phyloP scores from a whole-genome alignment of 345 rosid species.

The Citrus cavaleriei region DNA sequence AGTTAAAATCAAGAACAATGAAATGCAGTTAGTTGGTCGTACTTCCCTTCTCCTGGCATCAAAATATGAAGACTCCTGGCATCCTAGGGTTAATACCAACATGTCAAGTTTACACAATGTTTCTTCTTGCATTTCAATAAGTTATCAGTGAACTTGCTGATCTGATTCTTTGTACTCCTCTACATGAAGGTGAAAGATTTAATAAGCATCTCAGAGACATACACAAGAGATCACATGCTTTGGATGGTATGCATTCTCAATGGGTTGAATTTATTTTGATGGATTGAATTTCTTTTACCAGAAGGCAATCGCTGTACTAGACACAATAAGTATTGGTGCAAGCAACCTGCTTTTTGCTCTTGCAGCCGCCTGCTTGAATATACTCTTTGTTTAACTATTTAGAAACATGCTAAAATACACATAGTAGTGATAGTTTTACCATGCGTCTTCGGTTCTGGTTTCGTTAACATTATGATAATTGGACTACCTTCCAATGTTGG shows the following conservation, averaged over 20 bases:
- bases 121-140: neutral
- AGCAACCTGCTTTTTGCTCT: neutral
- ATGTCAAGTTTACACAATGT: neutral
- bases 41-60: no score
- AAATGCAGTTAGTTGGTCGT: no score
- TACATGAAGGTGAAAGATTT: constrained; percentile 72
- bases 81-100: no score
- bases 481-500: neutral
- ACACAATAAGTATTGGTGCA: neutral
- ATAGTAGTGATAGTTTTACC: neutral
- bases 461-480: neutral
- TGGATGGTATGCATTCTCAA: constrained; percentile 49
- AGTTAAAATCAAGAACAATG: no score
- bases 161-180: neutral
- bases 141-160: neutral
- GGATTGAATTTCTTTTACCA: neutral
- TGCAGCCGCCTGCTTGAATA: neutral
- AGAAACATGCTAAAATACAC: neutral
- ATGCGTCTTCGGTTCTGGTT: neutral
- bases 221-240: constrained; percentile 72
- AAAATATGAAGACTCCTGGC: no score
- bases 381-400: neutral
- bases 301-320: neutral
- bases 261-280: neutral
- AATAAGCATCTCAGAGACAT: constrained; percentile 78